Conservation (phyloP, 176 grass and related monocot genomes). For the Phoenix roebelenii region DNA sequence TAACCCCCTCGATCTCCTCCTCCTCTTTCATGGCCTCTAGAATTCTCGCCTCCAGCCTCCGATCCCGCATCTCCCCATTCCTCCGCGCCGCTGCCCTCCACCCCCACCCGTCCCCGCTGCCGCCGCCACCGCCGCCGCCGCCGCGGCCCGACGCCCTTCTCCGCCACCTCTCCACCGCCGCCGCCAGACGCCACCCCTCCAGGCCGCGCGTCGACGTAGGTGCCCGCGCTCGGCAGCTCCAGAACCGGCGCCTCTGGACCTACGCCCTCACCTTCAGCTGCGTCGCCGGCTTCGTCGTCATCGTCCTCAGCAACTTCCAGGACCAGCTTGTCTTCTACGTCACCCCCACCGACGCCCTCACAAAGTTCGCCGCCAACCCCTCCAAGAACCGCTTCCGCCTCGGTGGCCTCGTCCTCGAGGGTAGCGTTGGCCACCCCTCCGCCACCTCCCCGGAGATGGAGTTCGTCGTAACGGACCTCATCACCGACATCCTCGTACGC, state of each 20-base stretch:
- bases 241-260: conserved; percentile 82
- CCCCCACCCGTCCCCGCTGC: not conserved
- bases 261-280: conserved; percentile 92
- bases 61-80: conserved; percentile 6
- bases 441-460: conserved; percentile 58
- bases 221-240: conserved; percentile 76
- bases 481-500: conserved; percentile 83
- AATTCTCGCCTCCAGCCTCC: conserved; percentile 29
- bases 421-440: conserved; percentile 59
- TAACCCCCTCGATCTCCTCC: not conserved
- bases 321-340: conserved; percentile 97
- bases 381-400: conserved; percentile 66
- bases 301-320: conserved; percentile 85
- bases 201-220: conserved; percentile 50
- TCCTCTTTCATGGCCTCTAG: conserved; percentile 23
- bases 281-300: conserved; percentile 76
- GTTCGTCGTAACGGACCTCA: conserved; percentile 93
- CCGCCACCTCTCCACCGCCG: conserved; percentile 29
- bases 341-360: conserved; percentile 67
- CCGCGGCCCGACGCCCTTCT: not conserved
- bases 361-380: conserved; percentile 43
- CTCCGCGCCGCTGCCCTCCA: not conserved
- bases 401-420: conserved; percentile 85
- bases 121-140: not conserved
- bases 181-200: conserved; percentile 14